These are phyloP conservation scores for Aureobasidium lini DNA, from an alignment of 2,329 filamentous ascomycete genomes.

Conservation along the genomic window DNA sequence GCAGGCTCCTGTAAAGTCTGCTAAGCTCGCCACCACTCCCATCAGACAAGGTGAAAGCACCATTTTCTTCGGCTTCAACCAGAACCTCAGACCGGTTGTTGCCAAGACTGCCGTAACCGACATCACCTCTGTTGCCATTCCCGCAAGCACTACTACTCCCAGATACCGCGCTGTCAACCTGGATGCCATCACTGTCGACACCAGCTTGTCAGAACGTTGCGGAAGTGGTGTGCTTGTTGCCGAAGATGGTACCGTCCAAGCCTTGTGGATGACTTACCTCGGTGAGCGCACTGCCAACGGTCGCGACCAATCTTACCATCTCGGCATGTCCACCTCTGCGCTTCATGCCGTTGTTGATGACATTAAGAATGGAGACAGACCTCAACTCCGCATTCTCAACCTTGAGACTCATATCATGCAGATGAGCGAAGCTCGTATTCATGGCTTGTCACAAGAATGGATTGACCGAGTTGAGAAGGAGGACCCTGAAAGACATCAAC, in stretches of 20 bases:
- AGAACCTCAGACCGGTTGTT: conserved; percentile 87
- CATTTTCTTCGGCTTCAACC: conserved; percentile 97
- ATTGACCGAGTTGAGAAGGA: conserved; percentile 81
- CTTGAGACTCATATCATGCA: conserved; percentile 93
- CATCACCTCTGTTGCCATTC: conserved; percentile 93
- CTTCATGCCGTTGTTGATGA: conserved; percentile 81
- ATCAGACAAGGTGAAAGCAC: conserved; percentile 92
- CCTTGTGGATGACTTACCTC: conserved; percentile 93
- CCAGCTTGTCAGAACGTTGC: conserved; percentile 81
- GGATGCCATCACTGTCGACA: conserved; percentile 95
- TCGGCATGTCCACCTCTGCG: conserved; percentile 82
- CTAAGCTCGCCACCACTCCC: conserved; percentile 69
- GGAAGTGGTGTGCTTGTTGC: conserved; percentile 88
- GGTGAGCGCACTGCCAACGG: conserved; percentile 76
- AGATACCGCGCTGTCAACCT: conserved; percentile 92
- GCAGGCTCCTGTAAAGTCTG: conserved; percentile 86
- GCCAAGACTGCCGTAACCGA: conserved; percentile 93
- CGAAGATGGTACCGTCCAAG: conserved; percentile 86
- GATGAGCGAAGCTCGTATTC: conserved; percentile 93
- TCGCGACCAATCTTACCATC: conserved; percentile 92
- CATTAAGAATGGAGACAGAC: conserved; percentile 71
- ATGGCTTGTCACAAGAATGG: conserved; percentile 95
- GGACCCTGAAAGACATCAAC: conserved; percentile 86
- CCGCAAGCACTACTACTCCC: conserved; percentile 83
- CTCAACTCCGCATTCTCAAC: conserved; percentile 81